Evolutionary conservation across 2,329 filamentous ascomycete species (phyloP), one percentile per base, ranked within the genome.

Genomic region (Alternaria sp.): DNA sequence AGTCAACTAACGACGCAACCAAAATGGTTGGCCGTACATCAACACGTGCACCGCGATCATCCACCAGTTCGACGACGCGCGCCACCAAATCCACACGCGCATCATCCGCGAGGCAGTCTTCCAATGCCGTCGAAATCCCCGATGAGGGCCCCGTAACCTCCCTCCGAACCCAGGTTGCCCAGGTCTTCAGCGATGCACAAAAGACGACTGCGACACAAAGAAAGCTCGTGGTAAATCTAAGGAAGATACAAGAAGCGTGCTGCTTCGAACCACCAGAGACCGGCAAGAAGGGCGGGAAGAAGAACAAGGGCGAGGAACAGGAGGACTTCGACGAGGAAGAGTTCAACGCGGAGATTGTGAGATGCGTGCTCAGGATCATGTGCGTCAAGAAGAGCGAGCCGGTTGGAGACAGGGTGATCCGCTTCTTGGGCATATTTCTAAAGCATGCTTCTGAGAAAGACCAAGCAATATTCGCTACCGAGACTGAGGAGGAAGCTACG

Each of bases 191-290:
- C 39, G 93, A 84, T 62, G 79, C 94, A 33, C 95, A 99, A 77
- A 89, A 90, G 69, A 96, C 91, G 1, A 96, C 91, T 0, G 92
- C 93, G 1, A 91, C 91, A 2, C 95, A 99, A 76, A 85, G 94
- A 60, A 98, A 98, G 75, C 85, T 97, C 0, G 90, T 90, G 4
- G 90, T 97, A 60, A 93, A 88, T 49, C 81, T 99, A 60, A 88
- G 94, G 63, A 97, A 97, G 78, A 85, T 97, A 41, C 94, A 98
- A 72, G 94, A 97, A 75, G 84, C 89, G 36, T 97, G 92, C 80
- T 86, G 83, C 63, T 86, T 85, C 51, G 85, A 88, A 60, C 79
- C 80, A 1, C 77, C 78, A 36, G 77, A 78, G 24, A 79, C 79
- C 26, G 86, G 83, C 62, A 85, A 85, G 71, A 71, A 73, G 61